Evolutionary conservation across 306 rosid species (phyloP).

Genomic region (Gastrolobium bilobum): DNA sequence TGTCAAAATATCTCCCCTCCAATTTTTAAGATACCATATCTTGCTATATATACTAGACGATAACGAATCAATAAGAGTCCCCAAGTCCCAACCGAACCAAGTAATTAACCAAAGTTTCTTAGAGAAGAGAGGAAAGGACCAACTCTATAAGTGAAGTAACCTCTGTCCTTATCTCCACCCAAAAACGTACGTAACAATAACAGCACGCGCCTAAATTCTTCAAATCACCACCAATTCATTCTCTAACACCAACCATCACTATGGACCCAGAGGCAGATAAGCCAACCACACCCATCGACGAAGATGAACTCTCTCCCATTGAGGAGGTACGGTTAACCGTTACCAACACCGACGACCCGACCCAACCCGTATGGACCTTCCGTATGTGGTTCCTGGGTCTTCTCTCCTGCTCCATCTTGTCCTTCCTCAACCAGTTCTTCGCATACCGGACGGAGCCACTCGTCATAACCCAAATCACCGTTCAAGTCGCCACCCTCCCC

Average conservation of each 20-base stretch:
- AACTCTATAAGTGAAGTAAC: too few species aligned
- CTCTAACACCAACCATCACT: not conserved
- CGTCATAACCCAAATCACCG: constrained; percentile 67
- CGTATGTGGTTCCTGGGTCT: constrained; percentile 87
- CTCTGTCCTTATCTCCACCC: too few species aligned
- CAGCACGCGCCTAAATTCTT: not conserved
- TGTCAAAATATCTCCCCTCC: too few species aligned
- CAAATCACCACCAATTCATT: not conserved
- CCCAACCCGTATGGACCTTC: constrained; percentile 86
- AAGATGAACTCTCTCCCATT: constrained; percentile 68
- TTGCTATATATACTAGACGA: too few species aligned
- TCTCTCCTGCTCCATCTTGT: constrained; percentile 64
- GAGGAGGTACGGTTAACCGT: constrained; percentile 82
- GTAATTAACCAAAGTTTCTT: too few species aligned
- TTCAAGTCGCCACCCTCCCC: constrained; percentile 76
- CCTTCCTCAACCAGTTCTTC: constrained; percentile 89
- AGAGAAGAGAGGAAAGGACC: too few species aligned
- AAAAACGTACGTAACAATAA: not conserved
- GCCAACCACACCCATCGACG: constrained; percentile 6
- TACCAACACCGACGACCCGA: constrained; percentile 67
- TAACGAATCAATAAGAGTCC: too few species aligned
- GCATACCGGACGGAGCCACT: constrained; percentile 77
- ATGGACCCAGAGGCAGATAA: constrained; percentile 42
- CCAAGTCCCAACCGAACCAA: too few species aligned
- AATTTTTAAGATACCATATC: too few species aligned